phyloP scores from a whole-genome alignment of 2,329 filamentous ascomycete species.

The Cordyceps cicadae region DNA sequence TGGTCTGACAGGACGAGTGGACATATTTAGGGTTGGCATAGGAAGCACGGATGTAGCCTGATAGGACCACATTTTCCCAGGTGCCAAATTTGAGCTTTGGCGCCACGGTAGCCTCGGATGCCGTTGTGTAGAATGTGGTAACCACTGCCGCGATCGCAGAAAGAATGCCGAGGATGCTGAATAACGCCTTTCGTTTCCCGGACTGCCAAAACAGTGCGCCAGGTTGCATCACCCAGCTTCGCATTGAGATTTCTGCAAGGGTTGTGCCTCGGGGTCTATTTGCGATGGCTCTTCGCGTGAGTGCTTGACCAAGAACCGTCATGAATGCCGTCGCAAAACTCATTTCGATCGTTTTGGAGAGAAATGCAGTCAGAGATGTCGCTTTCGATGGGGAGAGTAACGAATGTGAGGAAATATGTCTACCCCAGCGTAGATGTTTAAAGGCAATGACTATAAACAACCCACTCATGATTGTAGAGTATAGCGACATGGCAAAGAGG shows the following conservation, averaged over 20 bases:
- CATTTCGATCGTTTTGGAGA: slow-evolving; percentile 71
- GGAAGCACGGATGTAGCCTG: slow-evolving; percentile 48
- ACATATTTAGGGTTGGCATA: slow-evolving; percentile 59
- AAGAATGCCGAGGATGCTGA: slow-evolving; percentile 55
- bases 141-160: slow-evolving; percentile 57
- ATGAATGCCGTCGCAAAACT: slow-evolving; percentile 73
- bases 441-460: slow-evolving; percentile 59
- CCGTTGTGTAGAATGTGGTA: slow-evolving; percentile 67
- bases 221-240: slow-evolving; percentile 65
- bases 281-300: slow-evolving; percentile 60
- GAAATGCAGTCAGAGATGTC: slow-evolving; percentile 55
- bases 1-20: slow-evolving; percentile 48
- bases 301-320: slow-evolving; percentile 63
- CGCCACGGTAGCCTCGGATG: slow-evolving; percentile 65
- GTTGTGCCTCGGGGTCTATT: slow-evolving; percentile 56
- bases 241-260: slow-evolving; percentile 70
- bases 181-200: slow-evolving; percentile 51
- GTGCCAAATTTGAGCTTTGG: slow-evolving; percentile 58
- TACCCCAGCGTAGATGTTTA: slow-evolving; percentile 54
- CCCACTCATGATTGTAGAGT: slow-evolving; percentile 55
- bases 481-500: slow-evolving; percentile 43
- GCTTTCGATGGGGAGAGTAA: slow-evolving; percentile 55
- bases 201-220: slow-evolving; percentile 52
- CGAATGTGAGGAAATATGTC: slow-evolving; percentile 43
- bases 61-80: slow-evolving; percentile 40